Percentiles rank a stretch among this genome's conserved stretches.
Conservation (phyloP, 331 rosid species). For the Acacia pycnantha region DNA sequence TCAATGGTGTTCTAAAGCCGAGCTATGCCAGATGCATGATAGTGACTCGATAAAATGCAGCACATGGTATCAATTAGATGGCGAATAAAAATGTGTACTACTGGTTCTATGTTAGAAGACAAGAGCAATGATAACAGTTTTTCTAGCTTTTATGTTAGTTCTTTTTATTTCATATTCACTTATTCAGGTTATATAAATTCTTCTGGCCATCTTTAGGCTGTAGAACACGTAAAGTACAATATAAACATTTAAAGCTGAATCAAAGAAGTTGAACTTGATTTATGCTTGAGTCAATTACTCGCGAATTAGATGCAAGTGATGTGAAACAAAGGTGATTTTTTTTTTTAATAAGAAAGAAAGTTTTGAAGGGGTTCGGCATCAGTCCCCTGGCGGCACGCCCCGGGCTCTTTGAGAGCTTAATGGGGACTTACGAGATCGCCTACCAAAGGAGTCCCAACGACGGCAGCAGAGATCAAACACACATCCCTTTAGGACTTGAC, state of each 20-base stretch:
- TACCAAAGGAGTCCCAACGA: no score
- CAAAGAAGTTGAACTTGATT: background rate
- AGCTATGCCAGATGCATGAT: background rate
- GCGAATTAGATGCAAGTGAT: background rate
- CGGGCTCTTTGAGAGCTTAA: no score
- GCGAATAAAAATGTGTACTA: background rate
- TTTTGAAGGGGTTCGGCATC: no score
- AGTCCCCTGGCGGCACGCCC: no score
- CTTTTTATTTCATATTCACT: background rate
- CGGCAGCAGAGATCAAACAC: no score
- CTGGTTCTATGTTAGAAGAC: background rate
- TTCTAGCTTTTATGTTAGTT: background rate
- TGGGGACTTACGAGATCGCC: no score
- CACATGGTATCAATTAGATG: slow-evolving; percentile 20
- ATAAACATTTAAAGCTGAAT: background rate
- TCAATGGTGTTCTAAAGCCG: background rate
- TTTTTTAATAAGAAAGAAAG: no score
- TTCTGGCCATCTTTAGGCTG: background rate
- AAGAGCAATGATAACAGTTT: background rate
- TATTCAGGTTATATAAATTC: background rate
- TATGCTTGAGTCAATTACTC: background rate
- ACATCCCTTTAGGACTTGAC: no score
- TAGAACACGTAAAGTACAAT: background rate
- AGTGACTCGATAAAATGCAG: slow-evolving; percentile 14
- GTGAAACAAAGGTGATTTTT: no score